These are phyloP conservation scores for Triglochin maritima DNA, from an alignment of 106 monocot species.

Conservation along the genomic window DNA sequence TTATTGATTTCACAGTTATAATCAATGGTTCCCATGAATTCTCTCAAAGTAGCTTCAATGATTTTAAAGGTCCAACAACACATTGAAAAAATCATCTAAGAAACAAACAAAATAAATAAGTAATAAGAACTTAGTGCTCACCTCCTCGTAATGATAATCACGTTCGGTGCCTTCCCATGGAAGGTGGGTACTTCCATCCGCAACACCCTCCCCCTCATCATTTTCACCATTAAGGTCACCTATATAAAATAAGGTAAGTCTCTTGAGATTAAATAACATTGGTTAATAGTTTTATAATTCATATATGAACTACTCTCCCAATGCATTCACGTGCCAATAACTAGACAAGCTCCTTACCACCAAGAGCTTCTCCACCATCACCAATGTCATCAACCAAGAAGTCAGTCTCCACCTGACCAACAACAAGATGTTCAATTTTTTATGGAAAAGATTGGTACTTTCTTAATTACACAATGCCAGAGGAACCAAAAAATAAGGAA, in stretches of 20 bases:
- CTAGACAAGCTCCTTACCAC: conserved; percentile 20
- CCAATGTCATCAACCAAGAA: conserved; percentile 54
- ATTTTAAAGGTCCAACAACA: too few relatives aligned
- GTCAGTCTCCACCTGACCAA: conserved; percentile 59
- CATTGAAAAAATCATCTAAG: neutral
- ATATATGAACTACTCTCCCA: neutral
- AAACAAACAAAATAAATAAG: neutral
- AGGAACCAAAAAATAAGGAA: conserved; percentile 1
- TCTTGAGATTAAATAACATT: neutral
- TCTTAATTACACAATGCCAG: neutral
- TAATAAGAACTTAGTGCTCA: conserved; percentile 1
- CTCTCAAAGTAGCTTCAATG: too few relatives aligned
- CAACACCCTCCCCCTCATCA: conserved; percentile 64
- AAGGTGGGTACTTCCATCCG: conserved; percentile 32
- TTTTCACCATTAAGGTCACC: conserved; percentile 54
- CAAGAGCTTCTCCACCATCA: conserved; percentile 47
- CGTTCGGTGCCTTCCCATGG: conserved; percentile 92
- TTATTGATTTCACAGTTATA: too few relatives aligned
- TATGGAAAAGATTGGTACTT: too few relatives aligned
- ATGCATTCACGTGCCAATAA: neutral
- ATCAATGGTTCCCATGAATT: too few relatives aligned
- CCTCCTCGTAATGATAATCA: conserved; percentile 95
- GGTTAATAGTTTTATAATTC: neutral
- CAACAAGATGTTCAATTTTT: neutral
- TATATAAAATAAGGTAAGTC: conserved; percentile 2